Evolutionary conservation across 2,329 filamentous ascomycete genomes (phyloP).

Genomic region (Zasmidium angulare): DNA sequence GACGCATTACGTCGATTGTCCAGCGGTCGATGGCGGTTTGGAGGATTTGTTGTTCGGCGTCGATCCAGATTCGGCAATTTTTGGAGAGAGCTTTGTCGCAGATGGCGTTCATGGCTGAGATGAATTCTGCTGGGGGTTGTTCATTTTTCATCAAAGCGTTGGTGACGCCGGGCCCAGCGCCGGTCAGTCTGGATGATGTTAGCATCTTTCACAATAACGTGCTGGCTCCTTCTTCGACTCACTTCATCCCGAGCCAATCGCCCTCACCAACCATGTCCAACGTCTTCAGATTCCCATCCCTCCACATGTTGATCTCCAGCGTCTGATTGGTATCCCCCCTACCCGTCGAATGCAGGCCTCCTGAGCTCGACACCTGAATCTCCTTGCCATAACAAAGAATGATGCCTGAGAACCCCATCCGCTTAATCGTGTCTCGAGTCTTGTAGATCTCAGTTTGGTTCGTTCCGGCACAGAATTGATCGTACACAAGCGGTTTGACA

Average conservation of each 20-base stretch:
- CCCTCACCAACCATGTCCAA: slow-evolving; percentile 53
- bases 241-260: slow-evolving; percentile 56
- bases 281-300: slow-evolving; percentile 54
- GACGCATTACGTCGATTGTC: slow-evolving; percentile 55
- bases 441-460: slow-evolving; percentile 49
- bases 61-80: slow-evolving; percentile 50
- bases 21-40: slow-evolving; percentile 54
- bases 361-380: slow-evolving; percentile 34
- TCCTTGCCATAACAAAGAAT: slow-evolving; percentile 57
- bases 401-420: slow-evolving; percentile 53
- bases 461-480: slow-evolving; percentile 58
- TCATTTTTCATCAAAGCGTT: slow-evolving; percentile 42
- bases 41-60: slow-evolving; percentile 55
- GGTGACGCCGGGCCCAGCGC: slow-evolving; percentile 47
- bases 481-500: slow-evolving; percentile 52
- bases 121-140: slow-evolving; percentile 42
- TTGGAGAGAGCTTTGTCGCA: slow-evolving; percentile 44
- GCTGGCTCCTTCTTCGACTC: too few species aligned
- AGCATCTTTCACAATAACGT: too few species aligned
- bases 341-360: slow-evolving; percentile 15
- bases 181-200: slow-evolving; percentile 43
- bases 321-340: slow-evolving; percentile 5
- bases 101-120: slow-evolving; percentile 44
- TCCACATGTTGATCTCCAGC: slow-evolving; percentile 47
- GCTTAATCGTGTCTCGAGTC: slow-evolving; percentile 48